Evolutionary conservation across 129 eudicot species (phyloP).

Genomic region (Artemisia argyi): DNA sequence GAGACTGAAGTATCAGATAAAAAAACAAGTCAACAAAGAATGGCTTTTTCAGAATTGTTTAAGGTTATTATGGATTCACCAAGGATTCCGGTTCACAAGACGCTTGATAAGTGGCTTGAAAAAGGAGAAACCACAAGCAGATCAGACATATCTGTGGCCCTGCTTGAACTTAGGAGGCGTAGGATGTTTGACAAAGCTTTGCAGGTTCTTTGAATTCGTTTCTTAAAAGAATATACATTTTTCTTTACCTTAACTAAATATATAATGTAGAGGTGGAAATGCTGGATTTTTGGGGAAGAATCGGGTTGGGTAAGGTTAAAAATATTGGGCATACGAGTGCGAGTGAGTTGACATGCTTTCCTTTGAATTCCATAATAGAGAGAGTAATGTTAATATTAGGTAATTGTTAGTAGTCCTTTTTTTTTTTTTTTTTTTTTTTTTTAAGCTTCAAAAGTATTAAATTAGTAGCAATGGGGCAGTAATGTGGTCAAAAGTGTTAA

Average conservation of each 20-base stretch:
- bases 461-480: no score
- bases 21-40: slow-evolving; percentile 10
- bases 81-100: slow-evolving; percentile 28
- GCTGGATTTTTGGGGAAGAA: background rate
- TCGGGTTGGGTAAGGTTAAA: no score
- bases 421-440: no score
- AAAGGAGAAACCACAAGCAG: slow-evolving; percentile 50
- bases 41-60: slow-evolving; percentile 23
- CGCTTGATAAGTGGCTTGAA: slow-evolving; percentile 60
- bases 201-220: slow-evolving; percentile 49
- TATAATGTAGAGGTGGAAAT: background rate
- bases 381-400: no score
- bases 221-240: background rate
- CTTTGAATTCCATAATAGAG: no score
- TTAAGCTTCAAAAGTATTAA: no score
- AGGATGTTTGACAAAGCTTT: slow-evolving; percentile 60
- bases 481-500: no score
- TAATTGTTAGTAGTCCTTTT: no score
- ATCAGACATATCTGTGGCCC: slow-evolving; percentile 27
- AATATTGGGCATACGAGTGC: no score
- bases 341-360: no score
- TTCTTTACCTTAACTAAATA: background rate
- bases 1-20: slow-evolving; percentile 8
- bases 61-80: slow-evolving; percentile 45
- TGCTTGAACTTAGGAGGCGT: slow-evolving; percentile 45